These are phyloP conservation scores for Annulohypoxylon moriforme DNA, from an alignment of 495 filamentous ascomycete genomes.

Conservation along the genomic window DNA sequence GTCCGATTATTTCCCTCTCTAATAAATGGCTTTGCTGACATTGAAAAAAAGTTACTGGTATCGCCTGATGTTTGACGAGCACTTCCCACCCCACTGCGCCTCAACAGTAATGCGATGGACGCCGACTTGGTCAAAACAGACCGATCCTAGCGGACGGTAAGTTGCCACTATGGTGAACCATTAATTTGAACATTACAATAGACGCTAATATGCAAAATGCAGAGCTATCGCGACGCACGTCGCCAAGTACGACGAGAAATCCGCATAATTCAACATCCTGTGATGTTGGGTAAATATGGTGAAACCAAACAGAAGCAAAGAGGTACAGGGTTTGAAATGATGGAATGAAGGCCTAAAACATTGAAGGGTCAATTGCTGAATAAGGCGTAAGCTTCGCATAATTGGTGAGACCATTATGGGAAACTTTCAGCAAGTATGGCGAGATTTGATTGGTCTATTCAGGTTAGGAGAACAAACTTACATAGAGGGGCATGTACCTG, in stretches of 20 bases:
- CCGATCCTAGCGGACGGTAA: conserved; percentile 91
- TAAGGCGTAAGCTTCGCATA: conserved; percentile 15
- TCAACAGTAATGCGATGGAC: conserved; percentile 95
- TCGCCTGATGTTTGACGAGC: conserved; percentile 97
- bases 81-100: conserved; percentile 92
- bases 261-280: conserved; percentile 18
- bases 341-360: conserved; percentile 4
- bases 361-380: conserved; percentile 1
- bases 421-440: conserved; percentile 24
- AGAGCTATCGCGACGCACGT: conserved; percentile 38
- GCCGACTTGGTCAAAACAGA: conserved; percentile 97
- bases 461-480: conserved; percentile 21
- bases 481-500: neutral
- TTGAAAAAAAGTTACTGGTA: conserved; percentile 82
- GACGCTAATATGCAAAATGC: conserved; percentile 23
- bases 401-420: conserved; percentile 34
- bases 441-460: conserved; percentile 25
- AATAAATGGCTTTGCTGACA: conserved; percentile 31
- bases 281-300: conserved; percentile 14
- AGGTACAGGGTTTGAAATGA: conserved; percentile 7
- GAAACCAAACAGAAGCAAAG: conserved; percentile 17
- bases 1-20: conserved; percentile 43
- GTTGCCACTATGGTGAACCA: conserved; percentile 42
- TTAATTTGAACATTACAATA: neutral
- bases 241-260: conserved; percentile 33